These are phyloP conservation scores for Pyricularia pennisetigena DNA, from an alignment of 2,329 filamentous ascomycete genomes.

Conservation along the genomic window DNA sequence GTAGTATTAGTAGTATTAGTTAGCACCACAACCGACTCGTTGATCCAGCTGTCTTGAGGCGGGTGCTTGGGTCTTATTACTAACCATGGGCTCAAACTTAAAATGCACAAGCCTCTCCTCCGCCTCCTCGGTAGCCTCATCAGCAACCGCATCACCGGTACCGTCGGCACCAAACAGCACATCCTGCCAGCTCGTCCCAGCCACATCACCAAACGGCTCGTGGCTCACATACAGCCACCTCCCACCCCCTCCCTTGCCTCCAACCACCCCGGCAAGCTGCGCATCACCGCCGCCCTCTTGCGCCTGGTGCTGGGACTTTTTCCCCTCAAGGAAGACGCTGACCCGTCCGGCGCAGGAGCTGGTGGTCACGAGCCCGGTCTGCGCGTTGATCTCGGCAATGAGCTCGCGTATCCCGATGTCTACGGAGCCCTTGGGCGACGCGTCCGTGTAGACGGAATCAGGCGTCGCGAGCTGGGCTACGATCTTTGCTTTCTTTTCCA, in stretches of 20 bases:
- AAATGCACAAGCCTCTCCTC: slow-evolving; percentile 54
- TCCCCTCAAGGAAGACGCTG: slow-evolving; percentile 80
- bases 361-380: slow-evolving; percentile 75
- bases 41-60: background rate
- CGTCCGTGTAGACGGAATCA: slow-evolving; percentile 64
- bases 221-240: slow-evolving; percentile 86
- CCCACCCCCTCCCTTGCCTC: slow-evolving; percentile 79
- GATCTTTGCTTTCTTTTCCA: slow-evolving; percentile 60
- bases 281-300: slow-evolving; percentile 11
- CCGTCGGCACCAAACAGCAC: slow-evolving; percentile 19
- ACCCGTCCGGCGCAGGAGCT: slow-evolving; percentile 87
- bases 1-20: no score
- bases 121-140: background rate
- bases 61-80: slow-evolving; percentile 15
- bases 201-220: slow-evolving; percentile 42
- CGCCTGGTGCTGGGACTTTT: slow-evolving; percentile 25
- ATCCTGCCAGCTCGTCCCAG: slow-evolving; percentile 10
- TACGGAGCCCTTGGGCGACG: slow-evolving; percentile 81
- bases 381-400: slow-evolving; percentile 66
- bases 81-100: slow-evolving; percentile 92
- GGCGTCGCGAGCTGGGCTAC: slow-evolving; percentile 60
- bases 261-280: slow-evolving; percentile 32
- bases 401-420: slow-evolving; percentile 70
- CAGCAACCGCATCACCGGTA: background rate
- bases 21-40: background rate